Evolutionary conservation across 352 stramenopile genomes (phyloP).

Genomic region (Nothophytophthora sp.): DNA sequence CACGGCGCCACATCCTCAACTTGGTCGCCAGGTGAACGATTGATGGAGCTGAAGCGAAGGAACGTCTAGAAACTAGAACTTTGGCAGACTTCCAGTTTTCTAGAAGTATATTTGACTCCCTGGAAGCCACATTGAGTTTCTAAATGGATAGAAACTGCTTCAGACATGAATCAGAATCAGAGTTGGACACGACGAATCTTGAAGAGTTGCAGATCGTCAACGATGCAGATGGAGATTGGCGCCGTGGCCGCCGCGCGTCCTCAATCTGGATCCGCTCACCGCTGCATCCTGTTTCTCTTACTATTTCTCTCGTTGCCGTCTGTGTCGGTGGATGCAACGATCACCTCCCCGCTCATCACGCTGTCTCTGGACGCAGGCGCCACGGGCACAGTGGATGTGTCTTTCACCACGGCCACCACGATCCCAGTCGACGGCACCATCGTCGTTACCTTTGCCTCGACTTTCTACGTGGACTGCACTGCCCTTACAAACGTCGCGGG

Average conservation of each 20-base stretch:
- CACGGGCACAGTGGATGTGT: conserved; percentile 28
- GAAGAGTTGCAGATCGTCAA: background rate
- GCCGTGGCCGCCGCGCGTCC: too few species aligned
- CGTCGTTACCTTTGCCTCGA: conserved; percentile 47
- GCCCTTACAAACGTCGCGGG: conserved; percentile 18
- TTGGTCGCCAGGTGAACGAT: too few species aligned
- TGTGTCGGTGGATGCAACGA: conserved; percentile 16
- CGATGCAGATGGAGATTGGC: too few species aligned
- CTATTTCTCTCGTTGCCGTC: conserved; percentile 11
- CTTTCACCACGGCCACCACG: conserved; percentile 31
- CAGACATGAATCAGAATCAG: too few species aligned
- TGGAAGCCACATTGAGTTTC: too few species aligned
- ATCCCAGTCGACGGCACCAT: conserved; percentile 50
- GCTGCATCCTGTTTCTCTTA: background rate
- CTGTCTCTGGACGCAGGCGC: conserved; percentile 31
- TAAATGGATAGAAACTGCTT: too few species aligned
- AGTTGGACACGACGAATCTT: too few species aligned
- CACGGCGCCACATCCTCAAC: conserved; percentile 30
- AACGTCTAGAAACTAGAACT: too few species aligned
- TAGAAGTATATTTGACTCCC: too few species aligned
- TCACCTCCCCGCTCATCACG: conserved; percentile 35
- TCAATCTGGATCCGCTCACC: too few species aligned
- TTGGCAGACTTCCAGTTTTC: too few species aligned
- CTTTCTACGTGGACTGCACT: conserved; percentile 43
- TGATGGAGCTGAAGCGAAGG: too few species aligned